phyloP scores from a whole-genome alignment of 495 filamentous ascomycete species.

The Aspergillus egyptiacus region DNA sequence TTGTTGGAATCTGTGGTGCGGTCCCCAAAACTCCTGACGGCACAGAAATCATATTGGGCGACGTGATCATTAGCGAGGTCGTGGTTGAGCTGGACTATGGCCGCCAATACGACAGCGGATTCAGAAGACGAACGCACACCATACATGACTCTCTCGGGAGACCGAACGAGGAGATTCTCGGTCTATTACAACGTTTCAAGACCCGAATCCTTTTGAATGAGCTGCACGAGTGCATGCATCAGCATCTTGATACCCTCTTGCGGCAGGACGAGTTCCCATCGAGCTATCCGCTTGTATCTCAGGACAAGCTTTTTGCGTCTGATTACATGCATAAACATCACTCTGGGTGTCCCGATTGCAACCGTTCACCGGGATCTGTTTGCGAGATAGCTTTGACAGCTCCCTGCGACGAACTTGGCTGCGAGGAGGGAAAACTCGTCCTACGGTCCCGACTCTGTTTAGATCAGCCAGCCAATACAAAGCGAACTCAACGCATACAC shows the following conservation, averaged over 20 bases:
- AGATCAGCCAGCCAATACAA: neutral
- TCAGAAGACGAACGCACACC: slow-evolving; percentile 16
- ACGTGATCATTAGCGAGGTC: slow-evolving; percentile 35
- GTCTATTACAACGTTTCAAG: neutral
- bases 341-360: neutral
- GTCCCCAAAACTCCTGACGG: slow-evolving; percentile 16
- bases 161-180: slow-evolving; percentile 1
- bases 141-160: neutral
- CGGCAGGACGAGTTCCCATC: neutral
- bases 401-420: slow-evolving; percentile 12
- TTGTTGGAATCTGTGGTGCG: slow-evolving; percentile 30
- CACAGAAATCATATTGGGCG: slow-evolving; percentile 30
- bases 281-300: slow-evolving; percentile 13
- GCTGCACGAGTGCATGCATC: neutral
- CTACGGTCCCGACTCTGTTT: slow-evolving; percentile 1
- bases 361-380: neutral
- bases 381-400: slow-evolving; percentile 4
- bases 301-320: slow-evolving; percentile 18
- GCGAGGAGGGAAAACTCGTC: slow-evolving; percentile 6
- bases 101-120: slow-evolving; percentile 18
- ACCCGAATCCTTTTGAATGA: slow-evolving; percentile 12
- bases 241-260: neutral
- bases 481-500: slow-evolving; percentile 12
- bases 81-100: slow-evolving; percentile 30
- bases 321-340: slow-evolving; percentile 19